Base-by-base conservation (phyloP, 2,329 filamentous ascomycete species). In the Zymoseptoria pseudotritici region DNA sequence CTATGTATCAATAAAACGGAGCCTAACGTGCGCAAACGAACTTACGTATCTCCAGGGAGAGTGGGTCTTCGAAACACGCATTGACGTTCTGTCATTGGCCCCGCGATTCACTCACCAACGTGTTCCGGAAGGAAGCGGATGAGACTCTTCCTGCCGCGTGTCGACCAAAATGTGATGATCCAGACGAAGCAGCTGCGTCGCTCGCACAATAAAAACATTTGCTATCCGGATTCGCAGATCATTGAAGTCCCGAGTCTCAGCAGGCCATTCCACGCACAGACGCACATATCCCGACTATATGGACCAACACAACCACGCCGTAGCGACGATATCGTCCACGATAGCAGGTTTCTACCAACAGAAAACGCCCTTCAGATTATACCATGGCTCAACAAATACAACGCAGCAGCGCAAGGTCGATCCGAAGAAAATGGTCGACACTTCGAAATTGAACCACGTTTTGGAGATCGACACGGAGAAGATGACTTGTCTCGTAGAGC, bases 401-500 rank as follows among this genome's bases (percentile, higher is more conserved):
- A 84, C 81, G 7, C 64, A 67, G 51, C 63, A 57, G 26, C 60
- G 60, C 58, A 62, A 60, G 59, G 63, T 58, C 71, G 80, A 9
- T 71, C 74, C 42, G 75, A 76, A 8, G 70, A 74, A 22, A 67
- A 77, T 51, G 58, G 73, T 83, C 52, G 78, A 82, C 63, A 80
- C 78, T n/a, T 78, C 75, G 63, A 70, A 67, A 3, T 73, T 82
- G n/a, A 77, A 76, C 36, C 70, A 79, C 66, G 76, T 83, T 1
- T 63, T 83, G 8, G 63, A 70, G 7, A 73, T 83, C 53, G 72
- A 81, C 64, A 64, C 65, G 9, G 60, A 71, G 17, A 72, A 68
- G 5, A 77, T 76, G 61, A 80, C 75, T 11, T 77, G 76, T 54
- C 66, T 84, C 0, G 86, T 88, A 0, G 86, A 89, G 67, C 85